Evolutionary conservation across 1,139 yeast genomes (phyloP).

Genomic region (Saccharomyces hybrid): DNA sequence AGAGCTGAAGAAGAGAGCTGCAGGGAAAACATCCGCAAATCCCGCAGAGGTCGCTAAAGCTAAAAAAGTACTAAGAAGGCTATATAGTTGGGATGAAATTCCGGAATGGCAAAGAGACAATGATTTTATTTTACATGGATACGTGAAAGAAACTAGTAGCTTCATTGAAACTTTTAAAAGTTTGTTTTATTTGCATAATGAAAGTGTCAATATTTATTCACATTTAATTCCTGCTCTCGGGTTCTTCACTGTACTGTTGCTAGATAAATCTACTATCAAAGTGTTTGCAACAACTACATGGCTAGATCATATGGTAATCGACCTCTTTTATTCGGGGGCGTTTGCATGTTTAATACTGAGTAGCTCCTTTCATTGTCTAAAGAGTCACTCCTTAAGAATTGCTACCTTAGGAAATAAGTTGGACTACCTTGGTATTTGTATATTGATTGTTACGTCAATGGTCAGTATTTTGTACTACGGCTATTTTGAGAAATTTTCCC

Average conservation of each 20-base stretch:
- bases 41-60: conserved; percentile 4
- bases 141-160: conserved; percentile 63
- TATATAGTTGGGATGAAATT: conserved; percentile 41
- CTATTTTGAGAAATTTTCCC: conserved; percentile 42
- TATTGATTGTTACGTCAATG: conserved; percentile 68
- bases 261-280: conserved; percentile 31
- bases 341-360: conserved; percentile 60
- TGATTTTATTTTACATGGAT: conserved; percentile 65
- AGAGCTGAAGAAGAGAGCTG: background rate
- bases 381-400: conserved; percentile 60
- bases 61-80: conserved; percentile 4
- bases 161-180: conserved; percentile 45
- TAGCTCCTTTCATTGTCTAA: conserved; percentile 68
- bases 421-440: conserved; percentile 81
- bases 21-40: background rate
- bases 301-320: conserved; percentile 39
- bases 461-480: conserved; percentile 65
- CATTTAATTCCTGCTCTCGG: conserved; percentile 62
- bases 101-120: conserved; percentile 87
- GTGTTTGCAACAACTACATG: conserved; percentile 39
- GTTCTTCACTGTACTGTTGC: conserved; percentile 30
- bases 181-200: conserved; percentile 69
- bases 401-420: conserved; percentile 65
- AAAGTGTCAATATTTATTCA: conserved; percentile 72
- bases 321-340: conserved; percentile 44